These are phyloP conservation scores for Coprinopsis sp. DNA, from an alignment of 768 basidiomycete species.

Conservation along the genomic window DNA sequence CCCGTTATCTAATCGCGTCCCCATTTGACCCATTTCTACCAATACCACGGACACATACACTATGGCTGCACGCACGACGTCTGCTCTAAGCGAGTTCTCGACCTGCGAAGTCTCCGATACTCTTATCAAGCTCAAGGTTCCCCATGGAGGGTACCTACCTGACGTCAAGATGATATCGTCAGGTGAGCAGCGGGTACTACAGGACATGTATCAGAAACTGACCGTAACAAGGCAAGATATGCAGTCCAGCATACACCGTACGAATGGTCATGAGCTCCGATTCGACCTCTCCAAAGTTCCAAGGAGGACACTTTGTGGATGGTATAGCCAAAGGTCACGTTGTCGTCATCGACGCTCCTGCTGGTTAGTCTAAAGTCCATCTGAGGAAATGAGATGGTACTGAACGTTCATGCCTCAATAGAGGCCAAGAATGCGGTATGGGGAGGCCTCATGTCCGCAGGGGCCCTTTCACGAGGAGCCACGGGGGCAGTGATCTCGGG, in stretches of 20 bases:
- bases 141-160: conserved; percentile 76
- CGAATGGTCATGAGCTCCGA: conserved; percentile 66
- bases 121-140: conserved; percentile 69
- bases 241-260: conserved; percentile 85
- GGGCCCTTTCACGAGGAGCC: conserved; percentile 67
- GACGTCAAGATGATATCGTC: conserved; percentile 63
- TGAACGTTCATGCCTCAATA: conserved; percentile 19
- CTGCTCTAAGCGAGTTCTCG: conserved; percentile 41
- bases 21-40: conserved; percentile 12
- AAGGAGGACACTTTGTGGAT: conserved; percentile 74
- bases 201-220: too few species aligned
- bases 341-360: conserved; percentile 71
- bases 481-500: conserved; percentile 80
- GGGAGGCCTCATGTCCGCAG: conserved; percentile 90
- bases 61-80: conserved; percentile 7
- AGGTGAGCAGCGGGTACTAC: conserved; percentile 11
- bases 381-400: background rate
- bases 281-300: conserved; percentile 54
- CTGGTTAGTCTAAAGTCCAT: conserved; percentile 36
- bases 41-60: conserved; percentile 14
- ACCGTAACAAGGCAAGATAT: conserved; percentile 38
- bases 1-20: conserved; percentile 12
- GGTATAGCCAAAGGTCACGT: conserved; percentile 59
- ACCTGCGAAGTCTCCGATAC: conserved; percentile 89
- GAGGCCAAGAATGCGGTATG: conserved; percentile 80